Evolutionary conservation across 768 basidiomycete genomes (phyloP).

Genomic region (Pisolithus orientalis): DNA sequence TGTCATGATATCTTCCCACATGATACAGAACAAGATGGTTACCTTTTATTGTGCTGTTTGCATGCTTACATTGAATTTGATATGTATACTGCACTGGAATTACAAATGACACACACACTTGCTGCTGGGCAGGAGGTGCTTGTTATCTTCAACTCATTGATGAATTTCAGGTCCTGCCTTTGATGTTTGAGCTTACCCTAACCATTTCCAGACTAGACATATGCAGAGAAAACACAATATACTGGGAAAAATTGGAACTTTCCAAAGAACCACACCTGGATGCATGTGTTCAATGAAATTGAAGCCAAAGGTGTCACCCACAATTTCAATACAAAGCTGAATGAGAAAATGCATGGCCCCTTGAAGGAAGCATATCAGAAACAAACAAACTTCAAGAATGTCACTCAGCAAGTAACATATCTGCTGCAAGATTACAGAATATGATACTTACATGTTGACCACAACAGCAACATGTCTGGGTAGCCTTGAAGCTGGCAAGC

Average conservation of each 20-base stretch:
- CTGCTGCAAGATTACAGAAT: too few species aligned
- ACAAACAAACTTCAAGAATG: slow-evolving; percentile 30
- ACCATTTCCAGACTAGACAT: background rate
- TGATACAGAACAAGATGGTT: slow-evolving; percentile 6
- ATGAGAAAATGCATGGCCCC: background rate
- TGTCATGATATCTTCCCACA: background rate
- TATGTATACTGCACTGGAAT: slow-evolving; percentile 23
- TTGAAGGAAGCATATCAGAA: slow-evolving; percentile 12
- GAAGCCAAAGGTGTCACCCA: slow-evolving; percentile 2
- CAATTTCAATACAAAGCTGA: background rate
- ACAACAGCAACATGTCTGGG: too few species aligned
- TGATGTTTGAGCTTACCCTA: background rate
- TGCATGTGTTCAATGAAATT: too few species aligned
- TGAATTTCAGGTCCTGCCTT: slow-evolving; percentile 14
- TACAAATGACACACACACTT: slow-evolving; percentile 22
- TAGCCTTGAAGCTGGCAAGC: too few species aligned
- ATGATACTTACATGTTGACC: too few species aligned
- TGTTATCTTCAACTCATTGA: background rate
- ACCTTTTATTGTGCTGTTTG: slow-evolving; percentile 23
- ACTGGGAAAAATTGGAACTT: background rate
- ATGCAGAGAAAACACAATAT: background rate
- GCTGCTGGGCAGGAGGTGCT: too few species aligned
- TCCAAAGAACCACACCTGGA: background rate
- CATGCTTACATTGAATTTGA: slow-evolving; percentile 27
- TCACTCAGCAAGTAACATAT: slow-evolving; percentile 24